These are phyloP conservation scores for Nigrospora osmanthi DNA, from an alignment of 2,329 filamentous ascomycete species.

Conservation along the genomic window DNA sequence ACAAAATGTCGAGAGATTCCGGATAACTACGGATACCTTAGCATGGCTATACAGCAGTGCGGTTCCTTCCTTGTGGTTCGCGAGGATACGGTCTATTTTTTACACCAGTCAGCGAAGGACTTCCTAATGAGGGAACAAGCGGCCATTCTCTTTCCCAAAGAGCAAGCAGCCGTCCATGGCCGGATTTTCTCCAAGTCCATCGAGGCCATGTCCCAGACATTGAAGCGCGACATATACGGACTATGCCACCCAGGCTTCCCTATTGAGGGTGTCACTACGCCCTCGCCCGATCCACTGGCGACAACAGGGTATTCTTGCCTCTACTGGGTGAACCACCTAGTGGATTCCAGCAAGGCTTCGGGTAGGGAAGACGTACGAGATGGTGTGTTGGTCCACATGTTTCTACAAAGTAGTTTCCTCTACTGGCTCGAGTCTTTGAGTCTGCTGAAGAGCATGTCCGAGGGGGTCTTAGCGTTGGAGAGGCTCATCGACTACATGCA, in stretches of 20 bases:
- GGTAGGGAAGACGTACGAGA: slow-evolving; percentile 11
- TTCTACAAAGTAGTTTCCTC: slow-evolving; percentile 25
- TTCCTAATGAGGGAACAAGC: slow-evolving; percentile 18
- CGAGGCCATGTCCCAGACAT: slow-evolving; percentile 13
- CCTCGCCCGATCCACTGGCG: slow-evolving; percentile 17
- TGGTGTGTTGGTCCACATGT: slow-evolving; percentile 16
- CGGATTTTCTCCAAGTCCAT: slow-evolving; percentile 29
- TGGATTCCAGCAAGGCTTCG: not conserved
- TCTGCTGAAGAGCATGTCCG: slow-evolving; percentile 15
- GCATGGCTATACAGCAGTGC: slow-evolving; percentile 18
- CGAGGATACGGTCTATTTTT: slow-evolving; percentile 20
- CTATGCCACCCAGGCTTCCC: slow-evolving; percentile 6
- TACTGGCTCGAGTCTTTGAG: slow-evolving; percentile 36
- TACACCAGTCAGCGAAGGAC: slow-evolving; percentile 36
- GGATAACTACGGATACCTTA: not conserved
- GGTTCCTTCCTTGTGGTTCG: slow-evolving; percentile 31
- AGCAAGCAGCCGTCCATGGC: slow-evolving; percentile 17
- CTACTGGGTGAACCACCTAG: slow-evolving; percentile 26
- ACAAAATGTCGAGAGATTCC: slow-evolving; percentile 3
- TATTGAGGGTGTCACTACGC: slow-evolving; percentile 10
- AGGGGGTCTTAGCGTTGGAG: not conserved
- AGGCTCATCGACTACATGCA: not conserved
- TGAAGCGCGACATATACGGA: slow-evolving; percentile 27
- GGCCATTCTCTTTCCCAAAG: slow-evolving; percentile 19
- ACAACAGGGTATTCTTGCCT: slow-evolving; percentile 21